Percentiles rank a stretch among this genome's conserved stretches.
These are phyloP conservation scores for Plasmodium yoelii DNA, from an alignment of 169 alveolate species.

Conservation along the genomic window DNA sequence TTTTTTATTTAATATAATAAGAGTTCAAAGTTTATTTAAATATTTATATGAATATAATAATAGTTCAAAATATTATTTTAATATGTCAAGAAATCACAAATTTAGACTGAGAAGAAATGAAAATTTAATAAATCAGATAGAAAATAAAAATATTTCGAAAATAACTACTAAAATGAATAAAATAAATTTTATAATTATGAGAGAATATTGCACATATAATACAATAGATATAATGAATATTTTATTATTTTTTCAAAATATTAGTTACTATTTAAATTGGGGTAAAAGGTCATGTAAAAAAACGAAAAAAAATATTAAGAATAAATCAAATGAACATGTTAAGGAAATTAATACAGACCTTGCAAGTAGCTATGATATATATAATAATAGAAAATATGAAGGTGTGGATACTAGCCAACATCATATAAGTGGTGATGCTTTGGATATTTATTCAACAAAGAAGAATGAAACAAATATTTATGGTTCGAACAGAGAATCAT, in stretches of 20 bases:
- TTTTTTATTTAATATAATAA: conserved; percentile 6
- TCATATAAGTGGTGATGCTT: too few relatives aligned
- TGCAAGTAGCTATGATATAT: too few relatives aligned
- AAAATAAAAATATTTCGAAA: neutral
- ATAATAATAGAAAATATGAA: too few relatives aligned
- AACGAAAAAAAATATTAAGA: neutral
- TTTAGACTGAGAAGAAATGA: conserved; percentile 10
- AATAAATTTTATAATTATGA: neutral
- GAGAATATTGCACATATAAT: conserved; percentile 25
- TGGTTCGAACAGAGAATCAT: too few relatives aligned
- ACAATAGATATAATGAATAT: conserved; percentile 20
- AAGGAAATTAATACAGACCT: too few relatives aligned
- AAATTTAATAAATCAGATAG: too few relatives aligned
- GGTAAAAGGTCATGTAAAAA: neutral
- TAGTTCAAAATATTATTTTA: conserved; percentile 17
- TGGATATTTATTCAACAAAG: too few relatives aligned
- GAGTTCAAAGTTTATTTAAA: neutral
- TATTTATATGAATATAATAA: conserved; percentile 1
- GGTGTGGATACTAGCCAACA: too few relatives aligned
- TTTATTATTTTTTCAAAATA: conserved; percentile 1
- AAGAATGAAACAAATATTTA: too few relatives aligned
- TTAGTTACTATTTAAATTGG: neutral
- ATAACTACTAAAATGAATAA: too few relatives aligned
- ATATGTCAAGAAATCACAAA: conserved; percentile 5
- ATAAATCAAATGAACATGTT: neutral